phyloP scores from a whole-genome alignment of 208 protist species.

The Leptomonas seymouri region DNA sequence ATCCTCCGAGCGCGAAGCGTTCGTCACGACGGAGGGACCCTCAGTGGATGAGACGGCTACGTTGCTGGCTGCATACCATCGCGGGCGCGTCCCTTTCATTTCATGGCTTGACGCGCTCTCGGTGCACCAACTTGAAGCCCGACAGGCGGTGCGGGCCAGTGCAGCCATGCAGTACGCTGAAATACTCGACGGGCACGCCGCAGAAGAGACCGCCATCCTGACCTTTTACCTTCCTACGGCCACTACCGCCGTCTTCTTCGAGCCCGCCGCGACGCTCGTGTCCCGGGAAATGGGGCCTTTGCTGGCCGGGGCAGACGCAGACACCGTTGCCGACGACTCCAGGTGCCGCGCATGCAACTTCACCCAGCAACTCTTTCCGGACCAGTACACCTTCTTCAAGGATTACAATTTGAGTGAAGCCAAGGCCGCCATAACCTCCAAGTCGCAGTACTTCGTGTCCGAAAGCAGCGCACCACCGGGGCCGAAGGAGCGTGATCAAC shows the following conservation, averaged over 20 bases:
- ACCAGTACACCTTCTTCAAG: conserved; percentile 46
- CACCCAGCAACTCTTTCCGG: conserved; percentile 28
- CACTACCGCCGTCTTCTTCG: conserved; percentile 39
- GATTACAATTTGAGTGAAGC: conserved; percentile 78
- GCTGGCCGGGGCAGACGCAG: not conserved
- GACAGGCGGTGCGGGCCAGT: not conserved
- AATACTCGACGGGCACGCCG: not conserved
- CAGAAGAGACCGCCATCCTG: conserved; percentile 17
- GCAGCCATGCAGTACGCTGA: not conserved
- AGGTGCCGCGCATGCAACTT: not conserved
- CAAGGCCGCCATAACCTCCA: conserved; percentile 56
- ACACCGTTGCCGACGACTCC: not conserved
- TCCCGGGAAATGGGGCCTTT: conserved; percentile 1
- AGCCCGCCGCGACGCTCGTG: conserved; percentile 15
- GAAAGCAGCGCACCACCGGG: conserved; percentile 62
- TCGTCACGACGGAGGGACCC: too few relatives aligned
- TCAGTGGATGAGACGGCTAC: conserved; percentile 5
- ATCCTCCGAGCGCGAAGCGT: not conserved
- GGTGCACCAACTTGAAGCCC: conserved; percentile 45
- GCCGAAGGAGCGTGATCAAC: conserved; percentile 63
- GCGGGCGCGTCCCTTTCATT: conserved; percentile 49
- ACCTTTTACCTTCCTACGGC: conserved; percentile 51
- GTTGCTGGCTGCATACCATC: conserved; percentile 28
- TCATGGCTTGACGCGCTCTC: conserved; percentile 83
- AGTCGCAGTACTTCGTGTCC: conserved; percentile 56